Base-by-base conservation (phyloP, 2,329 filamentous ascomycete genomes). In the Eutypa lata region DNA sequence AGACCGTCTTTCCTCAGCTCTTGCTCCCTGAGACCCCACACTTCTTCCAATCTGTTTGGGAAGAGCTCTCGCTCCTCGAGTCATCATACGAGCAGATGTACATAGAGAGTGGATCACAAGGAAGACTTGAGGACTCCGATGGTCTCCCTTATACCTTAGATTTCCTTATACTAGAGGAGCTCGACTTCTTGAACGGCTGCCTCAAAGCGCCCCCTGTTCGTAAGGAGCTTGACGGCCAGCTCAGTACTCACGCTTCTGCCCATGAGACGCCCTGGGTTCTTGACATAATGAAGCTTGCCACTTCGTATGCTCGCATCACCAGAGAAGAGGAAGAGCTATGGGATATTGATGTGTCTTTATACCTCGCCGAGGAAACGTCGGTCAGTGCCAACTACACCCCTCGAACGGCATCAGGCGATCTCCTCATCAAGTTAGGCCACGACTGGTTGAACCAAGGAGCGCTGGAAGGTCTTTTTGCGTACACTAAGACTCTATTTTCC, bases 341-440 rank as follows among this genome's bases (percentile, higher is more conserved):
- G 94, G 91, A 97, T 62, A 91, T 97, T 57, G 94, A 99, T 70
- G 89, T 95, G 61, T 97, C 96, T 53, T 82, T 99, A 2, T 99
- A 95, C 71, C 79, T 99, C 46, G 93, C 91, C 1, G 94, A 99
- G 71, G 93, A 97, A 73, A 93, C 91, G 2, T 93, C 91, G 2
- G 89, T 97, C 18, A 96, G 91, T 13, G 90, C 92, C 31, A 97
- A 97, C 70, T 99, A 97, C 73, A 97, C 94, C 0, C 90, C 94
- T 14, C 86, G 94, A 60, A 96, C 91, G 18, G 94, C 93, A 40
- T 94, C 91, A 58, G 92, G 91, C 47, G 94, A 97, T 68, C 76
- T 99, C 47, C 81, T 96, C 26, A 91, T 96, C 72, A 97, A 96
- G 73, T 78, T 96, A 54, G 90, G 90, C 22, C 42, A 45, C 47